Evolutionary conservation across 768 basidiomycete species (phyloP).

Genomic region (Phaeolepiota aurea): DNA sequence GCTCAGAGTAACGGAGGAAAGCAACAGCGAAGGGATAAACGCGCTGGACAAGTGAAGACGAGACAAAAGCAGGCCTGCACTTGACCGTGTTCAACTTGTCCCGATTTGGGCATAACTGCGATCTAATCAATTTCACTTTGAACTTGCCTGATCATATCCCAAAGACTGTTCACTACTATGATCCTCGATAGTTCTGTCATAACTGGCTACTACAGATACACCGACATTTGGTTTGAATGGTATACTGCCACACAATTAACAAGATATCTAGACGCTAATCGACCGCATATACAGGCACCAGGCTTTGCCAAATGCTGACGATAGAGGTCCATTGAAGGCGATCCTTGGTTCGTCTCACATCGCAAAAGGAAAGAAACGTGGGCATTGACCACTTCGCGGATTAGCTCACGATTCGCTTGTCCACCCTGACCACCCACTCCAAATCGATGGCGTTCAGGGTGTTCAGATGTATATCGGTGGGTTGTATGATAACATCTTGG

Average conservation of each 20-base stretch:
- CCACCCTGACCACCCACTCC: constrained; percentile 66
- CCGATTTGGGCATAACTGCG: constrained; percentile 14
- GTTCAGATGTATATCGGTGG: constrained; percentile 65
- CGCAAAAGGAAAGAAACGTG: not conserved
- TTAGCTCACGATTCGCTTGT: constrained; percentile 62
- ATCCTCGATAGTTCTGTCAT: constrained; percentile 30
- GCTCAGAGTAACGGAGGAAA: constrained; percentile 5
- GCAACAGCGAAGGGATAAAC: constrained; percentile 1
- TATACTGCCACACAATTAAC: constrained; percentile 12
- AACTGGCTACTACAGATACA: constrained; percentile 76
- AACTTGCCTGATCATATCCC: constrained; percentile 4
- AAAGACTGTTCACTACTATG: no score
- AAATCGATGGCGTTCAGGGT: constrained; percentile 53
- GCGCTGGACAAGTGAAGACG: constrained; percentile 6
- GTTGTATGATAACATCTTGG: constrained; percentile 4
- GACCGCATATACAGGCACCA: constrained; percentile 35
- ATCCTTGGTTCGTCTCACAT: constrained; percentile 43
- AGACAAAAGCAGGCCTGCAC: not conserved
- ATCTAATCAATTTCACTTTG: not conserved
- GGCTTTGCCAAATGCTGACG: constrained; percentile 47
- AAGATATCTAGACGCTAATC: no score
- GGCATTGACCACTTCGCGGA: not conserved
- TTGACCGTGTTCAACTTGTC: constrained; percentile 17
- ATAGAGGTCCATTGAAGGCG: constrained; percentile 58
- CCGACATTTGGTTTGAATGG: constrained; percentile 84